These are phyloP conservation scores for Cladorrhinum sp. DNA, from an alignment of 2,329 filamentous ascomycete genomes.

Conservation along the genomic window DNA sequence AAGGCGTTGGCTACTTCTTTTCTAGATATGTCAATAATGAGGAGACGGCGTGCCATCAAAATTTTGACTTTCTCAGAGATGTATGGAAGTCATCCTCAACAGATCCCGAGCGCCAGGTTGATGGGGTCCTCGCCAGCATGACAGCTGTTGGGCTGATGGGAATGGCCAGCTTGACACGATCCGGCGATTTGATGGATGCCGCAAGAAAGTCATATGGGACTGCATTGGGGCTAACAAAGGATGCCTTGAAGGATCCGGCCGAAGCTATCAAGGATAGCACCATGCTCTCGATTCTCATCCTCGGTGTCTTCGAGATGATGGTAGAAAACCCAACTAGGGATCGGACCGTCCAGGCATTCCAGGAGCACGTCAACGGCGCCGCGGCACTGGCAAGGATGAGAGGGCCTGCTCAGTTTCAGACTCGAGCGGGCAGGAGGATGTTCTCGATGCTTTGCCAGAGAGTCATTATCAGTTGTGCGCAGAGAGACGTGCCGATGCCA, in stretches of 20 bases:
- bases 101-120: conserved; percentile 34
- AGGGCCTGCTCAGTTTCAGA: conserved; percentile 46
- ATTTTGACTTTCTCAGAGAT: conserved; percentile 53
- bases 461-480: conserved; percentile 51
- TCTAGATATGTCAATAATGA: conserved; percentile 49
- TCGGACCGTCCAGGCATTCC: conserved; percentile 49
- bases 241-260: conserved; percentile 44
- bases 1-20: conserved; percentile 49
- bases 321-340: conserved; percentile 45
- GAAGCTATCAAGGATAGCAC: conserved; percentile 49
- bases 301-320: conserved; percentile 54
- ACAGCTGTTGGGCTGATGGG: conserved; percentile 54
- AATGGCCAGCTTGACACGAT: conserved; percentile 45
- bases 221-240: conserved; percentile 50
- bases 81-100: conserved; percentile 47
- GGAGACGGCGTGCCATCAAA: conserved; percentile 45
- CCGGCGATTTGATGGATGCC: conserved; percentile 42
- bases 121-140: conserved; percentile 51
- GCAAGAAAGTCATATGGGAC: conserved; percentile 51
- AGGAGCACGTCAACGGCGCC: conserved; percentile 53
- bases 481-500: conserved; percentile 48
- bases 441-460: conserved; percentile 53
- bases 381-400: conserved; percentile 49
- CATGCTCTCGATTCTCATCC: conserved; percentile 51
- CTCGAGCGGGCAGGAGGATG: conserved; percentile 46